A percentile compares a stretch with the other conserved stretches of the same genome.
Evolutionary conservation across 1,284 basidiomycete species (phyloP).

Genomic region (Ganoderma lingzhi): DNA sequence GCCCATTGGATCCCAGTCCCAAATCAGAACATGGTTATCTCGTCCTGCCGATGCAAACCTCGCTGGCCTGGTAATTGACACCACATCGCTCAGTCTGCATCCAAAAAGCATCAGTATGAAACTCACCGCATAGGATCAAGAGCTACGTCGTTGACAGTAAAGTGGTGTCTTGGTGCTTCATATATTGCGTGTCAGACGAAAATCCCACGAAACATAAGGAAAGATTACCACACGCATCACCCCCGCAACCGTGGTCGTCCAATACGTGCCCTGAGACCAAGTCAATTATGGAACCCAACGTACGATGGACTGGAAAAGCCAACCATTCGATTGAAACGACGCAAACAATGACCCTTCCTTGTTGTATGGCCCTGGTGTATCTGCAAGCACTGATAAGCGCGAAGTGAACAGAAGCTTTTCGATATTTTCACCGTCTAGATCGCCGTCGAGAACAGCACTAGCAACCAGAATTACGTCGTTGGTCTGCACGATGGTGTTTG

Average conservation of each 20-base stretch:
- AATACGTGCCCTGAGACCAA: slow-evolving; percentile 17
- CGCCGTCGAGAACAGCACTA: slow-evolving; percentile 29
- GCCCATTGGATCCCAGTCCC: slow-evolving; percentile 26
- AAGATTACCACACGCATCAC: background rate
- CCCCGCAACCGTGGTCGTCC: slow-evolving; percentile 20
- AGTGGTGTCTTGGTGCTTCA: slow-evolving; percentile 11
- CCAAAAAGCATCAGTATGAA: background rate
- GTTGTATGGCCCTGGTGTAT: slow-evolving; percentile 30
- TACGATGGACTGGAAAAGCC: too few relatives aligned
- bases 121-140: slow-evolving; percentile 37
- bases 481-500: slow-evolving; percentile 29
- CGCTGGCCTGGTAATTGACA: slow-evolving; percentile 24
- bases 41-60: slow-evolving; percentile 35
- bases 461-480: slow-evolving; percentile 26
- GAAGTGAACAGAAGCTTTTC: background rate
- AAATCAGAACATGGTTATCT: slow-evolving; percentile 33
- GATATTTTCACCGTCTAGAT: slow-evolving; percentile 18
- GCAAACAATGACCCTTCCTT: slow-evolving; percentile 25
- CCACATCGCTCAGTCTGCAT: background rate
- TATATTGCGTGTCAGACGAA: background rate
- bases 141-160: slow-evolving; percentile 36
- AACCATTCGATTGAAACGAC: slow-evolving; percentile 14
- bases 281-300: background rate
- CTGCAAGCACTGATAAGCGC: slow-evolving; percentile 5
- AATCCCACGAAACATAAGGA: background rate